Evolutionary conservation across 805 yeast genomes (phyloP).

Genomic region (Starmerella scarabaei): DNA sequence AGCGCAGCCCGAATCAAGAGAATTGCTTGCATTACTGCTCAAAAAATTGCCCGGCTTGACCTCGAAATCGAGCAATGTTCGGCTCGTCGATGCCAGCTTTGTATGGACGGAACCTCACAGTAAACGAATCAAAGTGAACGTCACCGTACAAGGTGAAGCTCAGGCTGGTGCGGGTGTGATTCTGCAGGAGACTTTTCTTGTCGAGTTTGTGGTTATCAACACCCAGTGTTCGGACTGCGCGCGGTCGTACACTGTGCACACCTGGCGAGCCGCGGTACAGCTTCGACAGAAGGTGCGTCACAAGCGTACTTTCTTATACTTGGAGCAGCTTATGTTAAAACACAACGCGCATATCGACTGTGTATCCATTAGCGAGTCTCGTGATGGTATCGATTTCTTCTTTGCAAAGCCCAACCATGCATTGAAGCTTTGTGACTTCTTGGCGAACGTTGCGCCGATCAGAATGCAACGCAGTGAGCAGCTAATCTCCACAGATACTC

Average conservation of each 20-base stretch:
- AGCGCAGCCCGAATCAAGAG: conserved; percentile 86
- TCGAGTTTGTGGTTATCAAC: conserved; percentile 83
- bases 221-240: conserved; percentile 98
- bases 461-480: conserved; percentile 75
- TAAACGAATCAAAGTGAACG: conserved; percentile 72
- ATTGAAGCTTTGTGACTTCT: conserved; percentile 78
- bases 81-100: conserved; percentile 82
- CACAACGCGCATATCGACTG: conserved; percentile 91
- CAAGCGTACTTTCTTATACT: conserved; percentile 81
- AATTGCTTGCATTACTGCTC: conserved; percentile 77
- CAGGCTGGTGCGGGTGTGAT: conserved; percentile 58
- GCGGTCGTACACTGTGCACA: conserved; percentile 78
- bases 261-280: conserved; percentile 96
- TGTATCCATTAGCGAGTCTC: conserved; percentile 73
- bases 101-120: conserved; percentile 98
- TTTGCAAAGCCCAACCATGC: conserved; percentile 84
- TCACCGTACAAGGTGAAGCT: conserved; percentile 93
- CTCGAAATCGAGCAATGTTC: conserved; percentile 48
- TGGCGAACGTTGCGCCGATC: conserved; percentile 68
- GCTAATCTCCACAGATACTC: conserved; percentile 77
- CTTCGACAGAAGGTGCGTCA: conserved; percentile 91
- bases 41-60: conserved; percentile 71
- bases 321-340: conserved; percentile 81
- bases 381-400: conserved; percentile 85
- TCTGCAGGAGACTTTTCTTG: conserved; percentile 84